Base-by-base conservation (phyloP, 139 green algal species). In the Micractinium sp. region DNA sequence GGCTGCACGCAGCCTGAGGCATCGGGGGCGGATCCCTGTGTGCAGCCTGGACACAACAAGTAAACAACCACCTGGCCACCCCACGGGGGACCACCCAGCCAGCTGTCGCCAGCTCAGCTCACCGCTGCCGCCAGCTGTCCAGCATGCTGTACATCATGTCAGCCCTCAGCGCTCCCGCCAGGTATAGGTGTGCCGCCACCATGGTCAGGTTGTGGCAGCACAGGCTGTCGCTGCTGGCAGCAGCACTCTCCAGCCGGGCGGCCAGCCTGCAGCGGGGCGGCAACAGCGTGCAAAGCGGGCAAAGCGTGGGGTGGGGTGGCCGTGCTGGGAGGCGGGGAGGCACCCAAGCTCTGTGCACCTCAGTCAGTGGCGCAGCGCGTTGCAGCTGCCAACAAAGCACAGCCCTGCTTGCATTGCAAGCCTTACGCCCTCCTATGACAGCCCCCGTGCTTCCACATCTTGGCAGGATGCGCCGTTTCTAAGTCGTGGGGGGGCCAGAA, bases 141-240 rank as follows among this genome's bases (percentile, higher is more conserved):
- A 96, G 79, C 74, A 96, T 89, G 73, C 78, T 91, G 91, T 93
- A 96, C 71, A 94, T 75, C 27, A 94, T 86, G 78, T 93, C 94
- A 18, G 90, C 63, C 0, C 88, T 87, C 80, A 97, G 66, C 0
- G 96, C 90, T 14, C 94, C 94, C 9, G 80, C 85, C 36, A 85
- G 85, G 91, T 93, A 96, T 79, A 95, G 89, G 63, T 95, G 92
- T 14, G 90, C 92, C 66, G 94, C 82, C 75, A 98, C 74, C 85
- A 89, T 88, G 36, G 90, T 77, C 81, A 98, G 91, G 88, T 97
- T 97, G 86, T 85, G 78, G 63, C 87, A 89, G 12, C 92, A 89
- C 82, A 96, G 85, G 23, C 84, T 87, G 85, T 94, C 85, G 23
- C 87, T 71, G 5, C 7, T 27, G 3, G 41, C 81, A 2, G n/a